Percentiles rank a stretch among this genome's conserved stretches.
Conservation (phyloP, 1,139 yeast species). For the Ogataea hybrid region DNA sequence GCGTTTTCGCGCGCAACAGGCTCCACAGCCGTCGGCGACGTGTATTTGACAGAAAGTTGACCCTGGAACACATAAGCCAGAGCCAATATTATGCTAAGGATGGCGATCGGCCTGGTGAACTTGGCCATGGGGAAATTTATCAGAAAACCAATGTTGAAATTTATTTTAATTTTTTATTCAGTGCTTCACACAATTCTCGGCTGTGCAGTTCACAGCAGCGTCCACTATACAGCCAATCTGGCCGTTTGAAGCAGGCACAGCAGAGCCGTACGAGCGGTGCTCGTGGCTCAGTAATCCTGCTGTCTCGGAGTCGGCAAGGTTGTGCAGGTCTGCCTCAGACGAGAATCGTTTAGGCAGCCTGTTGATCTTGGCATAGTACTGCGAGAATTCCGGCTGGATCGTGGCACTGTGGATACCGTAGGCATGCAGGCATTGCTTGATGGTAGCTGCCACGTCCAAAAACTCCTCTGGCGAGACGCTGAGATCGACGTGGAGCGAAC, state of each 20-base stretch:
- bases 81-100: neutral
- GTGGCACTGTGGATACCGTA: conserved; percentile 93
- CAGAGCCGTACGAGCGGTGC: conserved; percentile 33
- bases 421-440: conserved; percentile 74
- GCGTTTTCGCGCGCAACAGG: conserved; percentile 47
- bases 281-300: conserved; percentile 9
- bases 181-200: conserved; percentile 36
- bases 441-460: conserved; percentile 67
- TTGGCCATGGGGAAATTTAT: neutral
- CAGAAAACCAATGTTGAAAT: neutral
- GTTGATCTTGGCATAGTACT: conserved; percentile 28
- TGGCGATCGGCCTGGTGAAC: neutral
- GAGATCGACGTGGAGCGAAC: conserved; percentile 84
- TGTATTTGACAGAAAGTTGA: neutral
- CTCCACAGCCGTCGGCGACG: neutral
- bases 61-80: conserved; percentile 1
- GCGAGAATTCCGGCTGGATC: conserved; percentile 82
- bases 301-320: conserved; percentile 4
- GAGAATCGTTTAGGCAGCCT: conserved; percentile 29
- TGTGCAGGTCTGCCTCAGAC: conserved; percentile 22
- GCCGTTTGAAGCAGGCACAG: conserved; percentile 24
- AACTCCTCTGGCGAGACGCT: conserved; percentile 64
- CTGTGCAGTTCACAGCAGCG: conserved; percentile 45
- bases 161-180: neutral
- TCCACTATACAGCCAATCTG: conserved; percentile 41